Evolutionary conservation across 2,329 filamentous ascomycete genomes (phyloP).

Genomic region (Aureobasidium pullulans): DNA sequence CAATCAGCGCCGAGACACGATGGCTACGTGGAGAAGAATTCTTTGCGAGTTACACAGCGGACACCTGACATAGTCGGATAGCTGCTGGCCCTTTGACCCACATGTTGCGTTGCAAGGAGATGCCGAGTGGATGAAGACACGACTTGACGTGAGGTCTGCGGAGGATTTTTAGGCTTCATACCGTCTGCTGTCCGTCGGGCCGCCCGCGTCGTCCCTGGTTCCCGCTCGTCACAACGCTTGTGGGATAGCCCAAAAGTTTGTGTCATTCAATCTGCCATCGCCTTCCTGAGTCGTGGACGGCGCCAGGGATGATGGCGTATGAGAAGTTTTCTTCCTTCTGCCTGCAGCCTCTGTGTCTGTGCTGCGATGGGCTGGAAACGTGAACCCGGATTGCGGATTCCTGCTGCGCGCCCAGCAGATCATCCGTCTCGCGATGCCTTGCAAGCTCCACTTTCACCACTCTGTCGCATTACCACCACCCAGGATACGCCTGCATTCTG

Average conservation of each 20-base stretch:
- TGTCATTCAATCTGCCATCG: background rate
- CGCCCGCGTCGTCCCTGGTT: conserved; percentile 9
- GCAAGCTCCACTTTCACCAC: background rate
- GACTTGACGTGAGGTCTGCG: conserved; percentile 6
- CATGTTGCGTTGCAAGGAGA: background rate
- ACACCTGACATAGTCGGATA: conserved; percentile 4
- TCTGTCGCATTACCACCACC: conserved; percentile 10
- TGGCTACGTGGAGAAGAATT: conserved; percentile 7
- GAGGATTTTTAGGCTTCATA: conserved; percentile 12
- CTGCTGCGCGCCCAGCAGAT: conserved; percentile 10
- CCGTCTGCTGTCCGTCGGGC: conserved; percentile 11
- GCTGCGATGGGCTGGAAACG: conserved; percentile 6
- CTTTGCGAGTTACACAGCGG: background rate
- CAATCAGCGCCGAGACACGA: background rate
- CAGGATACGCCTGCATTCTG: conserved; percentile 9
- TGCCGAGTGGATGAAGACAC: background rate
- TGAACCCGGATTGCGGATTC: conserved; percentile 10
- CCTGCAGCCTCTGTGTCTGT: conserved; percentile 1
- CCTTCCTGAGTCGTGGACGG: conserved; percentile 3
- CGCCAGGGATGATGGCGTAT: conserved; percentile 5
- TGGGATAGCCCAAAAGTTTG: conserved; percentile 4
- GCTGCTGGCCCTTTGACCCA: background rate
- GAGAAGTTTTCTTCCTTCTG: background rate
- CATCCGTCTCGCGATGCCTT: conserved; percentile 7
- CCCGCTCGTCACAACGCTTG: conserved; percentile 9